A percentile compares a stretch with the other conserved stretches of the same genome.
phyloP scores from a whole-genome alignment of 2,329 filamentous ascomycete species.

The Hymenoscyphus occultus region DNA sequence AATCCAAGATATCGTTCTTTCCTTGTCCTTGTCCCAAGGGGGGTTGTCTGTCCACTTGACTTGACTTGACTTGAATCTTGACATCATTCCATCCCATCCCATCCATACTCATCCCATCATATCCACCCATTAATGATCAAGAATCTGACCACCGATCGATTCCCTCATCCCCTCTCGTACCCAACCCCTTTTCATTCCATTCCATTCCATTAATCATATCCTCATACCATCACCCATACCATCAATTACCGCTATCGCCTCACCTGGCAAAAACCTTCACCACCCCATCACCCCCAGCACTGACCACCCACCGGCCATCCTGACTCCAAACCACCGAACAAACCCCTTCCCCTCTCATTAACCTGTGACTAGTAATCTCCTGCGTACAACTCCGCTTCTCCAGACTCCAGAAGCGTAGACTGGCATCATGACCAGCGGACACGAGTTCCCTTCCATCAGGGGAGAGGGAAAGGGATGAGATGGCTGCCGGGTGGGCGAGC shows the following conservation, averaged over 20 bases:
- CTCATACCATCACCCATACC: not conserved
- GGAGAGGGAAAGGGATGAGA: conserved; percentile 86
- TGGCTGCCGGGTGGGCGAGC: conserved; percentile 91
- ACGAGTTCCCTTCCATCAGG: conserved; percentile 93
- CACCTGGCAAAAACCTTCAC: conserved; percentile 82
- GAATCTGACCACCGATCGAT: too few relatives aligned
- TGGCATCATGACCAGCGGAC: conserved; percentile 92
- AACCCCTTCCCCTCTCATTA: conserved; percentile 95
- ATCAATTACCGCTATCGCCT: not conserved
- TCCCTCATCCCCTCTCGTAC: too few relatives aligned
- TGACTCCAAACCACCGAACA: conserved; percentile 94
- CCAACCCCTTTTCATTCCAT: not conserved
- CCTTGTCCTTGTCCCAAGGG: too few relatives aligned
- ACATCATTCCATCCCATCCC: too few relatives aligned
- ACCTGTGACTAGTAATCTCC: conserved; percentile 86
- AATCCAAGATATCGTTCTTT: too few relatives aligned
- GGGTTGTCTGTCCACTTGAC: too few relatives aligned
- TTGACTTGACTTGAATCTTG: too few relatives aligned
- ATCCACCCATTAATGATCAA: too few relatives aligned
- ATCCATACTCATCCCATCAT: too few relatives aligned
- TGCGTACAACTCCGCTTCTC: conserved; percentile 95
- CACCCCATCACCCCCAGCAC: conserved; percentile 89
- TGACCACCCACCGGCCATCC: conserved; percentile 91
- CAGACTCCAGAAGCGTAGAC: conserved; percentile 92
- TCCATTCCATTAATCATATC: not conserved